A percentile compares a stretch with the other conserved stretches of the same genome.
phyloP scores from a whole-genome alignment of 1,284 basidiomycete genomes.

The Sphaerobolus stellatus region DNA sequence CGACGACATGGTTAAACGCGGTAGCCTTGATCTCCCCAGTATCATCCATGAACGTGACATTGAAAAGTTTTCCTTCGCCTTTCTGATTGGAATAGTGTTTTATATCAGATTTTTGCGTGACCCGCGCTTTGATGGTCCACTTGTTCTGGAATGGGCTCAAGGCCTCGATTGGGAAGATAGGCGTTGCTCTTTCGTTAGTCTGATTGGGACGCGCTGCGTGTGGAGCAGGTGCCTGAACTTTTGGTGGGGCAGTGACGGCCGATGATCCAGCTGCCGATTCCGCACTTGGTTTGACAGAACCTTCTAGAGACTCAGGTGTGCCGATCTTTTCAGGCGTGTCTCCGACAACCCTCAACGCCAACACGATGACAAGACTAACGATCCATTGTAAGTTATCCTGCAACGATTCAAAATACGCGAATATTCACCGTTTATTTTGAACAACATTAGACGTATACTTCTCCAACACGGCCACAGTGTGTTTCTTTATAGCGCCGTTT shows the following conservation, averaged over 20 bases:
- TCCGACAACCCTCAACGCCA: conserved; percentile 63
- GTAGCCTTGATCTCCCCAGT: conserved; percentile 92
- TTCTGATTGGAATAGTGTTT: conserved; percentile 86
- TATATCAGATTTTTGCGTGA: conserved; percentile 89
- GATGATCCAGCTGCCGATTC: conserved; percentile 23
- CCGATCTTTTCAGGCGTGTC: conserved; percentile 72
- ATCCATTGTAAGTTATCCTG: background rate
- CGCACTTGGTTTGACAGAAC: conserved; percentile 27
- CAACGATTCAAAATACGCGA: background rate
- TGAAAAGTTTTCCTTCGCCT: conserved; percentile 97
- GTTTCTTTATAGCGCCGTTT: conserved; percentile 65
- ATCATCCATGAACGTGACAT: conserved; percentile 92
- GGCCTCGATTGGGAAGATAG: conserved; percentile 87
- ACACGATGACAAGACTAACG: conserved; percentile 80
- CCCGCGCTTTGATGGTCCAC: conserved; percentile 97
- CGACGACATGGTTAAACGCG: conserved; percentile 87
- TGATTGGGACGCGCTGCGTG: conserved; percentile 30
- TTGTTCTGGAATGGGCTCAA: conserved; percentile 98
- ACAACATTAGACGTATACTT: conserved; percentile 85
- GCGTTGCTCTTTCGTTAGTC: conserved; percentile 29
- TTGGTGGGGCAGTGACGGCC: conserved; percentile 24
- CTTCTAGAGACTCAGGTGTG: conserved; percentile 50
- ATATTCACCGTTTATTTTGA: conserved; percentile 76
- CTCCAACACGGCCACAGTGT: conserved; percentile 73
- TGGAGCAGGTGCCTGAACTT: conserved; percentile 14